Evolutionary conservation across 177 flowering plant genomes (phyloP).

Genomic region (Tripterygium wilfordii): DNA sequence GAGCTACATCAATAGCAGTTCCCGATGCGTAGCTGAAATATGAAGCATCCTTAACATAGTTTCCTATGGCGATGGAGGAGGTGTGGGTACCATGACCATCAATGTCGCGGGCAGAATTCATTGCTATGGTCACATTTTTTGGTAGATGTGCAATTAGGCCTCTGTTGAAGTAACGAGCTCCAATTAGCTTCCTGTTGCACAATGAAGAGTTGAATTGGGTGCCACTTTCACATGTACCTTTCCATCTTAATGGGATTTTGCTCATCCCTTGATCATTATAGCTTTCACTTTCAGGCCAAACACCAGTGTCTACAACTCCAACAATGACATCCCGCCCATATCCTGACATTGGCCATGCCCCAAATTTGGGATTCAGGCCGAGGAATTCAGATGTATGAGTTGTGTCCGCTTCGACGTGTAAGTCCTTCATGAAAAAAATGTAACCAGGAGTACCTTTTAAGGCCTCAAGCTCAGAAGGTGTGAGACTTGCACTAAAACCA

Average conservation of each 20-base stretch:
- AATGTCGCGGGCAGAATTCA: conserved; percentile 57
- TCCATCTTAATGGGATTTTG: conserved; percentile 53
- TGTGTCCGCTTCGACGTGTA: conserved; percentile 34
- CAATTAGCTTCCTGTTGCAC: conserved; percentile 68
- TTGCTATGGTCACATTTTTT: conserved; percentile 23
- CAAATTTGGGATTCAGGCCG: conserved; percentile 29
- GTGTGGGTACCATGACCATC: conserved; percentile 80
- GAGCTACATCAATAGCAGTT: conserved; percentile 52
- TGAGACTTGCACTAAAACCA: conserved; percentile 55
- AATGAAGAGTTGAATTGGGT: conserved; percentile 42
- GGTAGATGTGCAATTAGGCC: conserved; percentile 41
- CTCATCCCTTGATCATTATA: conserved; percentile 44
- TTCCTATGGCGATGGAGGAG: conserved; percentile 55
- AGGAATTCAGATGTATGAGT: conserved; percentile 46
- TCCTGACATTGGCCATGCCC: conserved; percentile 44
- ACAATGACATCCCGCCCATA: conserved; percentile 55
- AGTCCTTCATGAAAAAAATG: conserved; percentile 31
- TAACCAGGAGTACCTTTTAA: conserved; percentile 37
- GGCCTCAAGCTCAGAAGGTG: conserved; percentile 31
- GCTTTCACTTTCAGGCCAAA: conserved; percentile 81
- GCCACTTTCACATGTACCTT: conserved; percentile 48
- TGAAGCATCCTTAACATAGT: conserved; percentile 34
- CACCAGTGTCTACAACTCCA: conserved; percentile 60
- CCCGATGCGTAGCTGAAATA: conserved; percentile 61
- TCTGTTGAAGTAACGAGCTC: conserved; percentile 56